phyloP scores from a whole-genome alignment of 495 filamentous ascomycete genomes.

The Penicillium paxilli region DNA sequence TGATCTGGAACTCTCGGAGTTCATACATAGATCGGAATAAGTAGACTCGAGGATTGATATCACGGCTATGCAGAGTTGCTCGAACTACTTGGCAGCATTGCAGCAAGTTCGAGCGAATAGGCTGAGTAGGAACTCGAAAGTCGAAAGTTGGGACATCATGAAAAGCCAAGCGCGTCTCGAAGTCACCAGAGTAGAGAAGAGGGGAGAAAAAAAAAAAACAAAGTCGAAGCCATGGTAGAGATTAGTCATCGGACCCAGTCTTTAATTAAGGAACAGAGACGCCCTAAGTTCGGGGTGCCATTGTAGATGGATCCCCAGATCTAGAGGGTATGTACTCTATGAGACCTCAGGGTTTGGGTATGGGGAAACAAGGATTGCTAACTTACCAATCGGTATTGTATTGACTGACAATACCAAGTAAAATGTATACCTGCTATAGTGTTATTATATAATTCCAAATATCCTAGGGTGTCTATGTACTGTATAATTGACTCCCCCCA shows the following conservation, averaged over 20 bases:
- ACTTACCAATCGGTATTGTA: too few relatives aligned
- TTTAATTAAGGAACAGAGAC: conserved; percentile 3
- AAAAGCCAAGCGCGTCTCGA: background rate
- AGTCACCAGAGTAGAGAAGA: background rate
- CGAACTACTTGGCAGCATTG: background rate
- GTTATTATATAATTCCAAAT: too few relatives aligned
- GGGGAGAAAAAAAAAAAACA: conserved; percentile 10
- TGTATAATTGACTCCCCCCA: too few relatives aligned
- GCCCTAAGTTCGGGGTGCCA: too few relatives aligned
- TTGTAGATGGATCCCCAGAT: too few relatives aligned
- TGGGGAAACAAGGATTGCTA: too few relatives aligned
- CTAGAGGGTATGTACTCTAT: too few relatives aligned
- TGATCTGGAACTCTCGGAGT: too few relatives aligned
- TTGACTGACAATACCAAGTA: too few relatives aligned
- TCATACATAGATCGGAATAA: too few relatives aligned
- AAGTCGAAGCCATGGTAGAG: conserved; percentile 25
- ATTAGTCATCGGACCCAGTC: conserved; percentile 32
- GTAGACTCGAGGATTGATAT: background rate
- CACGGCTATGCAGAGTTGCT: conserved; percentile 1
- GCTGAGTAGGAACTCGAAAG: conserved; percentile 4
- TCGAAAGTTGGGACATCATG: background rate
- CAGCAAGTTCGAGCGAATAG: conserved; percentile 8
- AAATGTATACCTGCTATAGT: too few relatives aligned
- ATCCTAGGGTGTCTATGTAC: too few relatives aligned
- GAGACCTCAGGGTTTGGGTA: background rate